These are phyloP conservation scores for Gelatoporia subvermispora DNA, from an alignment of 768 basidiomycete species.

Conservation along the genomic window DNA sequence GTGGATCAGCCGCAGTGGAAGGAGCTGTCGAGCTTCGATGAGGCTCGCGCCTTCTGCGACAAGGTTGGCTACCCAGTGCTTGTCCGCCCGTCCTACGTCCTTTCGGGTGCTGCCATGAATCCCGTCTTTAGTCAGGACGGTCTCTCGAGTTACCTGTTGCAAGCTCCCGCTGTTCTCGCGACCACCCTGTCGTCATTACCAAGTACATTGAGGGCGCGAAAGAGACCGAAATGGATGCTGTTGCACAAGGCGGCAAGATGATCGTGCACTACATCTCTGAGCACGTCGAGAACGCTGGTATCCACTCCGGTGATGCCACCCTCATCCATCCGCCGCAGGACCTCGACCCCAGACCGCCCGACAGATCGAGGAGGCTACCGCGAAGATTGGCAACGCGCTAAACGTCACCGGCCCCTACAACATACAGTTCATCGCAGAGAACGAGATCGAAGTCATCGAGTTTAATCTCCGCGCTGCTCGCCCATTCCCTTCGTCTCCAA, in stretches of 20 bases:
- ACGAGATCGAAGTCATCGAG: constrained; percentile 99
- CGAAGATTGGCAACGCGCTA: constrained; percentile 95
- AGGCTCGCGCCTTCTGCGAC: constrained; percentile 84
- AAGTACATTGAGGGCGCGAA: constrained; percentile 99
- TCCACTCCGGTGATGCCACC: constrained; percentile 98
- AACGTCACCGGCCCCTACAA: constrained; percentile 99
- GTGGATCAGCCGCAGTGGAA: constrained; percentile 98
- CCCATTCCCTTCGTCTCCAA: constrained; percentile 99
- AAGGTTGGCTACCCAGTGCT: constrained; percentile 94
- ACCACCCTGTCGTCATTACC: constrained; percentile 96
- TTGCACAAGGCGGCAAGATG: constrained; percentile 96
- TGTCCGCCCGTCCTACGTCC: constrained; percentile 95
- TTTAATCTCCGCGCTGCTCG: constrained; percentile 97
- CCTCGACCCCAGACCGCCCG: constrained; percentile 91
- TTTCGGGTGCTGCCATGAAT: constrained; percentile 99
- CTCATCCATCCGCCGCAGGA: constrained; percentile 98
- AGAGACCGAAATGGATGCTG: constrained; percentile 99
- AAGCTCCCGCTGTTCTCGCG: constrained; percentile 95
- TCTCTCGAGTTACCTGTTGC: constrained; percentile 85
- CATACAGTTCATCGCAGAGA: constrained; percentile 99
- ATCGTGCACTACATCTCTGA: constrained; percentile 99
- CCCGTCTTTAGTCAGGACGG: constrained; percentile 94
- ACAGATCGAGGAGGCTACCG: constrained; percentile 94
- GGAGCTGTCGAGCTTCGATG: constrained; percentile 87
- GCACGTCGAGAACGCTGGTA: constrained; percentile 98